Base-by-base conservation (phyloP, 345 rosid species). In the Stellera chamaejasme region DNA sequence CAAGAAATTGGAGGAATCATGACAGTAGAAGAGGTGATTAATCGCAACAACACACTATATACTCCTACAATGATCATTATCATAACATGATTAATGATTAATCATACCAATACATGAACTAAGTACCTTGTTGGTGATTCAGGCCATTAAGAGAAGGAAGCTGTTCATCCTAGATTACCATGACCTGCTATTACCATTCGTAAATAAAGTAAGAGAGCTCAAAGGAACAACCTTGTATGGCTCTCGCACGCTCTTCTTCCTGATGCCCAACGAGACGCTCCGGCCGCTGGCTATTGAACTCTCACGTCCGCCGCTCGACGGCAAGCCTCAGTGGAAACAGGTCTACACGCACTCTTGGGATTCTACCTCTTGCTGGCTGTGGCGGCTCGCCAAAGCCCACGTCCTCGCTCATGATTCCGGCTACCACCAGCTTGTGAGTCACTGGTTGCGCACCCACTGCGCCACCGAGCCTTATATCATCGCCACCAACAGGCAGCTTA, bases 351-450 rank as follows among this genome's bases (percentile, higher is more conserved):
- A 79, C 2, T 4, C 54, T n/a, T 59, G 55, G 66, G 43, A 72
- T 50, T 6, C 80, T 45, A 77, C 88, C 0, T 65, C 43, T 5
- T 26, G 14, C 60, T 82, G 88, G 92, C 74, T 77, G 1, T 82
- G 92, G 92, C 73, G 58, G 65, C 54, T 82, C 5, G 92, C 92
- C 14, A 85, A 82, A 67, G 77, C 81, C 39, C 92, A 82, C 44
- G 79, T 79, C 10, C 73, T 74, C 14, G 77, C 85, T 11, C 85
- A 79, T 45, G 84, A 85, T 41, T 47, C 84, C 0, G 80, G 79
- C 5, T 67, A 73, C 46, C 88, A 85, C 63, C 78, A 85, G 43
- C 85, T 85, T 45, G 53, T 85, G 32, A 82, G 65, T 28, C 65
- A 62, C 44, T 62, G 90, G 91, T 51, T 84, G 13, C 67, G 87